Evolutionary conservation across 768 basidiomycete species (phyloP), one percentile per base, ranked within the genome.

Genomic region (Pleurotus citrinopileatus): DNA sequence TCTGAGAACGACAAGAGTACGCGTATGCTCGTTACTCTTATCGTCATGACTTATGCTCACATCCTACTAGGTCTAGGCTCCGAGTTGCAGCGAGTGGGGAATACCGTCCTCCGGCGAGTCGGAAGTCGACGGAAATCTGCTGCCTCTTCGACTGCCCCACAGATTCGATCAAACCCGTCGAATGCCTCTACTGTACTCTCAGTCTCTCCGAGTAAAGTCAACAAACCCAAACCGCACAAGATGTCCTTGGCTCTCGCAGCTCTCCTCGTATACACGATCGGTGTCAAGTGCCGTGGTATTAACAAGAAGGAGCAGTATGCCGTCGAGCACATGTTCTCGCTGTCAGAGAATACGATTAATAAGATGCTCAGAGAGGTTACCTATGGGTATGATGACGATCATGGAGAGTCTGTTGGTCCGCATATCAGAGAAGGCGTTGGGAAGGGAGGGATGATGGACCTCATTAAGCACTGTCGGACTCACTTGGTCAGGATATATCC

Each of bases 251-350:
- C 80, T 1, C 79, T 99, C 2, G 80, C 85, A 1, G 74, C 81
- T 0, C 78, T 98, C n/a, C 78, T 99, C 8, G 89, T 98, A 23
- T 98, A 98, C 68, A 98, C 96, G 2, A 84, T 96, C 42, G 97
- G 97, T 5, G 94, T 98, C 55, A 97, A 97, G 64, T 97, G 89
- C 58, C 86, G 86, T 13, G 95, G 96, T 0, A 82, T 99, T 67
- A 92, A 93, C 73, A 91, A 94, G 71, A 87, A 90, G 61, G 89
- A 92, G 59, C 73, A 78, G 32, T 98, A 98, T 64, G 87, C 86
- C 4, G 79, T 88, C 0, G 87, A 91, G 60, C 91, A 98, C 62
- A 79, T 97, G 70, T 94, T 98, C 66, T 96, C 93, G 9, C 78
- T 99, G 7, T 95, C 94, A 0, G 97, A 99, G 73, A 83, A 77